Conservation (phyloP, 805 yeast genomes). For the Wickerhamomyces alni region DNA sequence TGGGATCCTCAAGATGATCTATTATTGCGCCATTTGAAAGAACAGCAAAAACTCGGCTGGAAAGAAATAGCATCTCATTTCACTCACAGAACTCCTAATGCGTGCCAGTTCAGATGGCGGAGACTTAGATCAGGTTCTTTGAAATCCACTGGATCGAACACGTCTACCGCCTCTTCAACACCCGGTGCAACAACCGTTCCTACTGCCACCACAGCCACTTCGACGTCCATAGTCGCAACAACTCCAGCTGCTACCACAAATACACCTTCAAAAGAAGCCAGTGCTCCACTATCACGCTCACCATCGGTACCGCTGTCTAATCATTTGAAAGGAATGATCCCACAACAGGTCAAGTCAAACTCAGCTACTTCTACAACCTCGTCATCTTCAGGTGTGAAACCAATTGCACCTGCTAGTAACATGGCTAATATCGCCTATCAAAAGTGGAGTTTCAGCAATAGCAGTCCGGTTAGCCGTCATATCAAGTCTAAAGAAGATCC, state of each 20-base stretch:
- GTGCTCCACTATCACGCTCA: neutral
- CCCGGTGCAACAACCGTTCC: neutral
- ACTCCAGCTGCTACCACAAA: neutral
- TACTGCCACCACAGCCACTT: too few relatives aligned
- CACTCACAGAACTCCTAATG: conserved; percentile 78
- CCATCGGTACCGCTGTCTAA: neutral
- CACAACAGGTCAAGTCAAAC: conserved; percentile 2
- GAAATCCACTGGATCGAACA: conserved; percentile 14
- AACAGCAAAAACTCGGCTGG: conserved; percentile 83
- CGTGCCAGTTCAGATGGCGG: conserved; percentile 89
- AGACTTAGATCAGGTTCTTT: conserved; percentile 45
- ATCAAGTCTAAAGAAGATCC: neutral
- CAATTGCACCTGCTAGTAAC: conserved; percentile 1
- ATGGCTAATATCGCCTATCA: conserved; percentile 3
- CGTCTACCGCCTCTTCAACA: conserved; percentile 2
- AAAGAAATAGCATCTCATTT: conserved; percentile 79
- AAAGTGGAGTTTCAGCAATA: conserved; percentile 9
- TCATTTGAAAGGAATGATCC: neutral
- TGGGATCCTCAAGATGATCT: conserved; percentile 81
- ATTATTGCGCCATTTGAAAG: conserved; percentile 68
- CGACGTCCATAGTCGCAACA: neutral
- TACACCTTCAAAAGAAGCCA: neutral
- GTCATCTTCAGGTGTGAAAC: conserved; percentile 3
- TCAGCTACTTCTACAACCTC: neutral
- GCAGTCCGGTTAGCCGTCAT: neutral